phyloP scores from a whole-genome alignment of 495 filamentous ascomycete species.

The Thermochaetoides thermophila region DNA sequence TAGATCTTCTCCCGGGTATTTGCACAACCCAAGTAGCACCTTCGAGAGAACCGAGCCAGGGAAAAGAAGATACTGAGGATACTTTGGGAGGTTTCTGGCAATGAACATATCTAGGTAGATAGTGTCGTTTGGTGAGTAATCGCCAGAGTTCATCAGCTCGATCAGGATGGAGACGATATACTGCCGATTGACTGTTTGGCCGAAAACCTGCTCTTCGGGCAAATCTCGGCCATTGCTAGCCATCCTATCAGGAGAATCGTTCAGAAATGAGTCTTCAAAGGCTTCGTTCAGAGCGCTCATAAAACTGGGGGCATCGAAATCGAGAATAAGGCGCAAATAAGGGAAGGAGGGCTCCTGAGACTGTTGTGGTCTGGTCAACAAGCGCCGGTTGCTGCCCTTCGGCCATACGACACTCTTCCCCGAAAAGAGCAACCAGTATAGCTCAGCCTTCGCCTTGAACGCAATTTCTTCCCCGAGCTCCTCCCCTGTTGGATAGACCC shows the following conservation, averaged over 20 bases:
- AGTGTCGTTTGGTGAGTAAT: slow-evolving; percentile 65
- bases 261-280: slow-evolving; percentile 89
- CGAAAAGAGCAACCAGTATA: slow-evolving; percentile 89
- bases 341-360: slow-evolving; percentile 54
- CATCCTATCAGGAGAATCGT: slow-evolving; percentile 48
- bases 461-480: slow-evolving; percentile 52
- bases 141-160: slow-evolving; percentile 63
- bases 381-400: slow-evolving; percentile 34
- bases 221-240: slow-evolving; percentile 30
- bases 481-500: slow-evolving; percentile 78
- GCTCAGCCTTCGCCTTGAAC: slow-evolving; percentile 59
- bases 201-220: slow-evolving; percentile 49
- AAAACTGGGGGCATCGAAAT: slow-evolving; percentile 81
- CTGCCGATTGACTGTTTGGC: slow-evolving; percentile 71
- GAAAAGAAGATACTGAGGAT: slow-evolving; percentile 85
- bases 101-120: slow-evolving; percentile 98
- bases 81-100: slow-evolving; percentile 89
- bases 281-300: slow-evolving; percentile 94
- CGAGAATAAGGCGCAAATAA: slow-evolving; percentile 67
- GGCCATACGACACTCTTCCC: slow-evolving; percentile 57
- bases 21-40: slow-evolving; percentile 68
- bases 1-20: slow-evolving; percentile 64
- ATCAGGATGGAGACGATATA: slow-evolving; percentile 79
- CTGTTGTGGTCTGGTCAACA: slow-evolving; percentile 36
- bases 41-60: slow-evolving; percentile 71